Evolutionary conservation across 306 rosid genomes (phyloP), one percentile per base, ranked within the genome.

Genomic region (Rosa chinensis): DNA sequence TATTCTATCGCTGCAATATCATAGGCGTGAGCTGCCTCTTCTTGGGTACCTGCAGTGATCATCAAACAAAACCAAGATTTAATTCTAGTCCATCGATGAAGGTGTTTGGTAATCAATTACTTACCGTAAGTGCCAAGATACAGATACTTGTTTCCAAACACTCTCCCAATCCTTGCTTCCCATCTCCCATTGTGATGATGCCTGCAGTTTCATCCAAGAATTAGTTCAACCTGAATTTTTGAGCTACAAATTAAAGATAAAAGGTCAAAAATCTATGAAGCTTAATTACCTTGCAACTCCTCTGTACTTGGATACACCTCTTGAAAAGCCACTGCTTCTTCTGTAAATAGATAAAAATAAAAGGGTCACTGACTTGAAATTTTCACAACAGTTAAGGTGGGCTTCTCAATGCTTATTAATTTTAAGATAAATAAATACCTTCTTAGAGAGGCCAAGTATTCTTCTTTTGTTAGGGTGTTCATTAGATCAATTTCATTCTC

Each of bases 111-210:
- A 18, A 66, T 39, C n/a, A 66, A 4, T 66, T 66, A 66, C 48
- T 84, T 45, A 84, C 88, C 74, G 23, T 84, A 87, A 64, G 88
- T 82, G 69, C 90, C 86, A 35, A 82, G 79, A 75, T 87, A 87
- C 70, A 87, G 84, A 78, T 87, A 87, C 71, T 84, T 87, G 90
- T 87, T 87, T 44, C 83, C 90, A 74, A 82, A 87, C 40, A 84
- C 88, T 48, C 86, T 84, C 37, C 90, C 90, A 58, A 80, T 84
- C 58, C 90, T 84, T 68, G 90, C 88, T 82, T 87, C 90, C 90
- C 90, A 87, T 82, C 88, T 84, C 76, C 90, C 81, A 77, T 87
- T 84, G 79, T 82, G 88, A 87, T 87, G 88, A 52, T 84, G 86
- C 77, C 87, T 87, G 70, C 44, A 72, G 37, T 82, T 55, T 55